Evolutionary conservation across 1,284 basidiomycete genomes (phyloP), one percentile per base, ranked within the genome.

Genomic region (Mycosarcoma maydis): DNA sequence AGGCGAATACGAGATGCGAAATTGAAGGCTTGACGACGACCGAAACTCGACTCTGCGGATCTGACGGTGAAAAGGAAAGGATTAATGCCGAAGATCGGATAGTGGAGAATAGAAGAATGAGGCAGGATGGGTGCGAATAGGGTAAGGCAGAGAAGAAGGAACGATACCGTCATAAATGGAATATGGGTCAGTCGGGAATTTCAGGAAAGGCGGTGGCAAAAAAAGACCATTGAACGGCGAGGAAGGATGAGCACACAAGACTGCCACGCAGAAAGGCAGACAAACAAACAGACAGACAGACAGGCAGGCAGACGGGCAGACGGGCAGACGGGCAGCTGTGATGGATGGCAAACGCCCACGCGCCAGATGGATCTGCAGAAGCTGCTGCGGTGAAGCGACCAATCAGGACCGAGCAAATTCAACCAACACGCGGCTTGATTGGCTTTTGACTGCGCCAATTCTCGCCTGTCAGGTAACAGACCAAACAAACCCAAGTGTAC

Each of bases 41-140:
- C 46, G 51, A 32, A 51, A 50, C 51, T 66, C 55, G 62, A 59
- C 50, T n/a, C 51, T 58, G 55, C 50, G 51, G 62, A 49, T 51
- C 39, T 46, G 45, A 33, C n/a, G 14, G 13, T 41, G 32, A 27
- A 17, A 29, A 27, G 19, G 52, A 37, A 22, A 42, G 27, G 20
- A n/a, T 17, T 11, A 4, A 34, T 16, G 16, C n/a, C 32, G 32
- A 34, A 6, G 11, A 2, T 7, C n/a, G n/a, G n/a, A n/a, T n/a
- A n/a, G n/a, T n/a, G n/a, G n/a, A n/a, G n/a, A n/a, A n/a, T n/a
- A n/a, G n/a, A n/a, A n/a, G n/a, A n/a, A n/a, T n/a, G n/a, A n/a
- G n/a, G n/a, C n/a, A n/a, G n/a, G n/a, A n/a, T n/a, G n/a, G n/a
- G n/a, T n/a, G n/a, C n/a, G n/a, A n/a, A n/a, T n/a, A n/a, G n/a